phyloP scores from a whole-genome alignment of 2,329 filamentous ascomycete species.

The Colletotrichum agaves region DNA sequence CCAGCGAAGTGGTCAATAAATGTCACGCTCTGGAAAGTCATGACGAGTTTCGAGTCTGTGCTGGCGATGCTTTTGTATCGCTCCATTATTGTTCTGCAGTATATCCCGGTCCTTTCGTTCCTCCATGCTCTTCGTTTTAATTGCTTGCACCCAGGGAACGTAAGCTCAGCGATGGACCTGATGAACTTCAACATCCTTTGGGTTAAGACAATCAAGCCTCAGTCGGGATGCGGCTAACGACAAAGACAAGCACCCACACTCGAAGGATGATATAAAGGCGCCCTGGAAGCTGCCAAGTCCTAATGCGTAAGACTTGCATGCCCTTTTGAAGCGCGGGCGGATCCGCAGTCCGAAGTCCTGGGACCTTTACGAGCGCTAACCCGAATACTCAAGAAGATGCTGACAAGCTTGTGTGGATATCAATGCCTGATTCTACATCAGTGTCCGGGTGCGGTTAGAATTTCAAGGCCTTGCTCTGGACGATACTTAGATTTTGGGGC shows the following conservation, averaged over 20 bases:
- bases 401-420: constrained; percentile 59
- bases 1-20: too few relatives aligned
- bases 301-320: constrained; percentile 52
- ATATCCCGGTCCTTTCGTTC: neutral
- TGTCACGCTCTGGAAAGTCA: too few relatives aligned
- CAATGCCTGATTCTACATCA: constrained; percentile 65
- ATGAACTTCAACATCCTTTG: constrained; percentile 9
- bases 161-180: neutral
- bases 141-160: constrained; percentile 4
- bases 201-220: neutral
- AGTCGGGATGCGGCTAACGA: constrained; percentile 48
- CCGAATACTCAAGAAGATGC: constrained; percentile 50
- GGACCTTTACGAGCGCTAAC: constrained; percentile 58
- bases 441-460: constrained; percentile 62
- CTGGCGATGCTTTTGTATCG: too few relatives aligned
- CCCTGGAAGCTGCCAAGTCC: constrained; percentile 52
- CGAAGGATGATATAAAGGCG: neutral
- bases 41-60: too few relatives aligned
- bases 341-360: constrained; percentile 56
- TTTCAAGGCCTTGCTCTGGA: constrained; percentile 61
- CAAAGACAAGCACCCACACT: constrained; percentile 19
- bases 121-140: neutral
- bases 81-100: too few relatives aligned
- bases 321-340: constrained; percentile 57
- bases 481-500: constrained; percentile 56